Conservation (phyloP, 768 basidiomycete species). For the Piloderma croceum region DNA sequence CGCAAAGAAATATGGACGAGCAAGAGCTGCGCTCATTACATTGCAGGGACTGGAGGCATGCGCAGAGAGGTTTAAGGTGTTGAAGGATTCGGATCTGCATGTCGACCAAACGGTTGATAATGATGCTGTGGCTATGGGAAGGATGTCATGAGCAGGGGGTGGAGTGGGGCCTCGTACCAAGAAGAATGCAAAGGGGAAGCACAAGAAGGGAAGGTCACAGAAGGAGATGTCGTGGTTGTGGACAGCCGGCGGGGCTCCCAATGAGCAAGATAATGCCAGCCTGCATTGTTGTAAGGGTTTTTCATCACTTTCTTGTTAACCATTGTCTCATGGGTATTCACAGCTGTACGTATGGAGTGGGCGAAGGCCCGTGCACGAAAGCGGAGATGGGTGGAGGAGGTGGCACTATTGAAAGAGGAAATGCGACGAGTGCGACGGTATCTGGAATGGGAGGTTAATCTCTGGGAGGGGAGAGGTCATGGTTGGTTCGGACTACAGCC, state of each 20-base stretch:
- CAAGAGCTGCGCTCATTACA: too few species aligned
- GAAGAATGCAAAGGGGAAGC: too few species aligned
- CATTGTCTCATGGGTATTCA: not conserved
- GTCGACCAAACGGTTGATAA: too few species aligned
- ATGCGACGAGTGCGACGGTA: constrained; percentile 12
- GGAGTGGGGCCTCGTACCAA: too few species aligned
- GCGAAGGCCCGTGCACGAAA: constrained; percentile 4
- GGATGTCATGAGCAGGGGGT: too few species aligned
- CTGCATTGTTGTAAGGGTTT: constrained; percentile 3
- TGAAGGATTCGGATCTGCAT: too few species aligned
- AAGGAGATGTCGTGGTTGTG: constrained; percentile 9
- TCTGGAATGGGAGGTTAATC: constrained; percentile 6
- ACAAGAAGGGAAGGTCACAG: too few species aligned
- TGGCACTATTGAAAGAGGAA: constrained; percentile 11
- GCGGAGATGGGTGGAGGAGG: constrained; percentile 10
- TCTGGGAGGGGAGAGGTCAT: constrained; percentile 7
- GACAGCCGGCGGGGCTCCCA: constrained; percentile 1
- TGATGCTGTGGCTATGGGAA: too few species aligned
- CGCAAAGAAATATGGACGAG: too few species aligned
- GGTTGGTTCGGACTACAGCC: too few species aligned
- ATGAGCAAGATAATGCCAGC: not conserved
- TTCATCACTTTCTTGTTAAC: not conserved
- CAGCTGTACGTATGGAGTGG: constrained; percentile 12
- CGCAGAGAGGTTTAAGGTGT: too few species aligned
- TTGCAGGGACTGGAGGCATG: too few species aligned